Evolutionary conservation across 139 green algal genomes (phyloP).

Genomic region (Spirogloea muscicola): DNA sequence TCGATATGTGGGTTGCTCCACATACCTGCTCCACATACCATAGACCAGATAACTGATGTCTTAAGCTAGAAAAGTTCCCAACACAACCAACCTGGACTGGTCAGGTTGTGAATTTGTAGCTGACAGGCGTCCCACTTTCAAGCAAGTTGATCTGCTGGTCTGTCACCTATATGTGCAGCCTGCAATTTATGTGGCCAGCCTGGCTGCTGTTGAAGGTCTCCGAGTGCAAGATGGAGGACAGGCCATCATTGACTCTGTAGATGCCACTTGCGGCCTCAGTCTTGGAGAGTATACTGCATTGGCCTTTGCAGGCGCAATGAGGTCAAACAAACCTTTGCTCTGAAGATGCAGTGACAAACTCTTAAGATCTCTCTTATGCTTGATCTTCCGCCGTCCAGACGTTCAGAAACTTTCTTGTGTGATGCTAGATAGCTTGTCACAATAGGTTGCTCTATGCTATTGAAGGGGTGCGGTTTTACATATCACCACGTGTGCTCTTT

Average conservation of each 20-base stretch:
- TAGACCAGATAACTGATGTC: too few species aligned
- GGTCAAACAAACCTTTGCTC: too few species aligned
- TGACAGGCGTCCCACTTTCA: too few species aligned
- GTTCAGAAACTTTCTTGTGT: not conserved
- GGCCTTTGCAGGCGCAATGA: conserved; percentile 65
- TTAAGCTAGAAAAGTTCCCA: too few species aligned
- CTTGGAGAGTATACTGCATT: conserved; percentile 98
- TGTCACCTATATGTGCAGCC: conserved; percentile 64
- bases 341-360: too few species aligned
- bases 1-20: too few species aligned
- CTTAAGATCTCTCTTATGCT: not conserved
- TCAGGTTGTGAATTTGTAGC: too few species aligned
- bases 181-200: conserved; percentile 91
- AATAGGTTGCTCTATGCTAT: too few species aligned
- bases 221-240: conserved; percentile 62
- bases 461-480: not conserved
- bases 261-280: conserved; percentile 81
- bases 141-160: not conserved
- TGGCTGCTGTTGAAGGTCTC: conserved; percentile 96
- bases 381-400: not conserved
- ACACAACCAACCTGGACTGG: too few species aligned
- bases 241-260: conserved; percentile 67
- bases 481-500: not conserved
- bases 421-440: too few species aligned
- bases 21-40: too few species aligned